phyloP scores from a whole-genome alignment of 805 yeast species.

The Wickerhamomyces rabaulensis region DNA sequence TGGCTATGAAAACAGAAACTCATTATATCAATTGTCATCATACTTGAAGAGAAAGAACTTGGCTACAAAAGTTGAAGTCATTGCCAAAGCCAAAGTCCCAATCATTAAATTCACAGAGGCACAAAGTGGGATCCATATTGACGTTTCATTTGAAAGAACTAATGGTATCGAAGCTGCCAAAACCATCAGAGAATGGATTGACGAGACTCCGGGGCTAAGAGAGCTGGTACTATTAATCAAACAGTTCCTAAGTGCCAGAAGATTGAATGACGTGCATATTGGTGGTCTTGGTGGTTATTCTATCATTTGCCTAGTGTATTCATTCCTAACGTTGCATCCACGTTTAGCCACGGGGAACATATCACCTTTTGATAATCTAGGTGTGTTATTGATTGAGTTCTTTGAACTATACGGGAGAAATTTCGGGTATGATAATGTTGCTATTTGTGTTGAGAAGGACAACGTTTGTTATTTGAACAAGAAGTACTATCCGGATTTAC shows the following conservation, averaged over 20 bases:
- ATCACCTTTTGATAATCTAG: slow-evolving; percentile 68
- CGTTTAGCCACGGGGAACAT: slow-evolving; percentile 62
- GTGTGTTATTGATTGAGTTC: slow-evolving; percentile 82
- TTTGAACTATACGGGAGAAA: slow-evolving; percentile 88
- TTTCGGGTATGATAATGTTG: slow-evolving; percentile 79
- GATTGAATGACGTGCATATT: slow-evolving; percentile 77
- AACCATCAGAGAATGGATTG: slow-evolving; percentile 70
- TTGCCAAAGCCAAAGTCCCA: slow-evolving; percentile 89
- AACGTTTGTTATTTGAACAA: slow-evolving; percentile 58
- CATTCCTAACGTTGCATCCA: slow-evolving; percentile 78
- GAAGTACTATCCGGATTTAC: slow-evolving; percentile 43
- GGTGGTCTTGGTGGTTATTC: slow-evolving; percentile 97
- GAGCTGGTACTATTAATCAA: slow-evolving; percentile 79
- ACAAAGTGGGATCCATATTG: slow-evolving; percentile 66
- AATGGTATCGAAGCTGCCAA: slow-evolving; percentile 83
- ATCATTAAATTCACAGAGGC: slow-evolving; percentile 87
- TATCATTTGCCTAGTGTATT: slow-evolving; percentile 79
- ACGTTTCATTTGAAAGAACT: slow-evolving; percentile 81
- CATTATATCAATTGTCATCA: slow-evolving; percentile 68
- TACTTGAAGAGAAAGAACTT: slow-evolving; percentile 54
- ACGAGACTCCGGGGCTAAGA: slow-evolving; percentile 69
- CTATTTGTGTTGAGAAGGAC: slow-evolving; percentile 56
- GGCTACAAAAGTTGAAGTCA: slow-evolving; percentile 74
- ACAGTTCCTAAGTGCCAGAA: slow-evolving; percentile 76
- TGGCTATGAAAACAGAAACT: slow-evolving; percentile 54